Evolutionary conservation across 2,329 filamentous ascomycete genomes (phyloP), one percentile per base, ranked within the genome.

Genomic region (Beauveria sp.): DNA sequence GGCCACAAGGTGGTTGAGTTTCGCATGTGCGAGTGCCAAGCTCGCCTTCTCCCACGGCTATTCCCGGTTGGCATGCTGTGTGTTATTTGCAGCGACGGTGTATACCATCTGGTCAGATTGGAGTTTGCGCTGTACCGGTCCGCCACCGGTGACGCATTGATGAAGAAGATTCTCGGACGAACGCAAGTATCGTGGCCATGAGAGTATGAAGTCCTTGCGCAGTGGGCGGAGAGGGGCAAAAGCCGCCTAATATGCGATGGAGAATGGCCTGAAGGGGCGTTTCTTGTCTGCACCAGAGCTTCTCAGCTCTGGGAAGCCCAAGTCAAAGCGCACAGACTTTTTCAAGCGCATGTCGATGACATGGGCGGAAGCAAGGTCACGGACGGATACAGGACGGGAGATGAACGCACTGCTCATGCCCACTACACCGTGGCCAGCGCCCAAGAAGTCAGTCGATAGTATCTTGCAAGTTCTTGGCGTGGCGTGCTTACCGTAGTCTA

Each of bases 381-480:
- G 22, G 20, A 58, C 55, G 10, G 43, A 16, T 5, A 58, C 30
- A 12, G 55, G 45, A 12, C 55, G 43, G n/a, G 55, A 49, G n/a
- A 49, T 58, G 55, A 30, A 58, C 14, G 45, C 55, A 14, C 43
- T 58, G 22, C 45, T 58, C 14, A 58, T 28, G 55, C 45, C 55
- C 28, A 26, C 43, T 16, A 47, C 55, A 42, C 43, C 55, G 46
- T 26, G 43, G 45, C 45, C 55, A 26, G 43, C 30, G 10, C 28
- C 43, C 0, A 22, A 28, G 42, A 24, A 28, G 55, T 20, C 40
- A 50, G 30, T 40, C 26, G 8, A 18, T 28, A 40, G 24, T 26
- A 7, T 10, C 10, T 22, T 16, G 26, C 3, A 16, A 3, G 7
- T 51, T 51, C 22, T 51, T 20, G 20, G 42, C 7, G 7, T 12